A percentile compares a stretch with the other conserved stretches of the same genome.
These are phyloP conservation scores for Rhizoctonia solani DNA, from an alignment of 1,284 basidiomycete species.

Conservation along the genomic window DNA sequence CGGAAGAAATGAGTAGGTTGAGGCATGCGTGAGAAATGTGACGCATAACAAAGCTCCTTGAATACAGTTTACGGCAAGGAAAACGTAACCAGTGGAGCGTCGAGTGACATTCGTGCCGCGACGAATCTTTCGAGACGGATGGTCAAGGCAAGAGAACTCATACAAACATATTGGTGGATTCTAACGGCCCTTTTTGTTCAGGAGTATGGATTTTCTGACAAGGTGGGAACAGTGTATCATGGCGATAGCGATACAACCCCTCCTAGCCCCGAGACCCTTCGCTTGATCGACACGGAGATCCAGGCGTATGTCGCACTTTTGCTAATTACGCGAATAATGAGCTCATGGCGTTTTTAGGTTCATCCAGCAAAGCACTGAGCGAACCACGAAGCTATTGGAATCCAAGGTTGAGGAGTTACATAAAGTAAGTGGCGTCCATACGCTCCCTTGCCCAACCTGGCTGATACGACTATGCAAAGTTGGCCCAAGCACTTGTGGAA, in stretches of 20 bases:
- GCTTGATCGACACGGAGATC: conserved; percentile 85
- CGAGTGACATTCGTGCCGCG: conserved; percentile 80
- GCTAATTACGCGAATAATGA: background rate
- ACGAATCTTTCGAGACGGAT: conserved; percentile 81
- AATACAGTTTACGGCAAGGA: conserved; percentile 80
- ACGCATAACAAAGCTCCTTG: conserved; percentile 3
- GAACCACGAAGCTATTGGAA: conserved; percentile 71
- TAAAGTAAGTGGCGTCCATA: conserved; percentile 56
- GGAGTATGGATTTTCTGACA: conserved; percentile 84
- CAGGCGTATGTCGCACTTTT: conserved; percentile 59
- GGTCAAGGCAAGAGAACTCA: conserved; percentile 70
- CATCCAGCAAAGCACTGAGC: conserved; percentile 71
- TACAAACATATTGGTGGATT: background rate
- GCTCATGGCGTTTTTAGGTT: conserved; percentile 54
- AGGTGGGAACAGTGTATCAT: conserved; percentile 81
- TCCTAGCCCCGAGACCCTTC: conserved; percentile 72
- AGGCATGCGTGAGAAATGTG: conserved; percentile 42
- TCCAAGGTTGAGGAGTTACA: conserved; percentile 77
- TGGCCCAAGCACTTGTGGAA: conserved; percentile 86
- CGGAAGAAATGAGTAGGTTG: conserved; percentile 77
- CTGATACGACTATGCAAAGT: conserved; percentile 50
- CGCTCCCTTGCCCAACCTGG: conserved; percentile 11
- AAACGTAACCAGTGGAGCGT: conserved; percentile 88
- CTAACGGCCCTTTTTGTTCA: conserved; percentile 42
- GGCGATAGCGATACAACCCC: conserved; percentile 65